Percentiles rank a stretch among this genome's conserved stretches.
Conservation (phyloP, 2,329 filamentous ascomycete genomes). For the Hymenoscyphus occultus region DNA sequence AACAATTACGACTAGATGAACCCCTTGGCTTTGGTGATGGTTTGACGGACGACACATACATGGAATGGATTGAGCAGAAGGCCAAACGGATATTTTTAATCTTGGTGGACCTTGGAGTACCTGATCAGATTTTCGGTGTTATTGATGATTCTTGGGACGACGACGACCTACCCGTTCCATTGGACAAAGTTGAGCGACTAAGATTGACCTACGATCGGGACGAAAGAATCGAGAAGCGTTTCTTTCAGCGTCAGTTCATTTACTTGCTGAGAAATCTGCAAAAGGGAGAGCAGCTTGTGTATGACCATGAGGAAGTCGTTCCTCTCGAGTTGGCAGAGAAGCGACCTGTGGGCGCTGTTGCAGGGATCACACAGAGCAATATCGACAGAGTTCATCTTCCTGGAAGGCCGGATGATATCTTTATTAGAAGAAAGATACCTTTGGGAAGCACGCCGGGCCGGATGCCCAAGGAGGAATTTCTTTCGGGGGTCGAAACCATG, state of each 20-base stretch:
- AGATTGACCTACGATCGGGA: conserved; percentile 58
- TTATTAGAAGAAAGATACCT: conserved; percentile 56
- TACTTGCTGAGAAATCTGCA: conserved; percentile 65
- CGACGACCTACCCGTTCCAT: conserved; percentile 66
- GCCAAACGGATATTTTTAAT: conserved; percentile 70
- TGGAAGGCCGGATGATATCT: conserved; percentile 54
- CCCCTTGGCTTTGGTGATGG: conserved; percentile 64
- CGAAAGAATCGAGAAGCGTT: conserved; percentile 62
- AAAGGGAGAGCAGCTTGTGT: conserved; percentile 59
- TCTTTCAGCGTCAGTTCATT: conserved; percentile 67
- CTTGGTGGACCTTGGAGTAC: conserved; percentile 64
- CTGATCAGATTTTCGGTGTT: conserved; percentile 71
- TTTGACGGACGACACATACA: conserved; percentile 69
- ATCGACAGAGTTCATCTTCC: conserved; percentile 63
- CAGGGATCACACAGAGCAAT: conserved; percentile 40
- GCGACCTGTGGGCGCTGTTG: conserved; percentile 43
- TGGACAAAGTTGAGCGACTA: conserved; percentile 63
- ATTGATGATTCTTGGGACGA: conserved; percentile 78
- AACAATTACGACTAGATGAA: conserved; percentile 59
- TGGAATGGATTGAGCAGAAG: conserved; percentile 72
- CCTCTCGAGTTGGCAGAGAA: conserved; percentile 66
- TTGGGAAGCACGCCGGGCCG: conserved; percentile 47
- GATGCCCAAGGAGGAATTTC: conserved; percentile 53
- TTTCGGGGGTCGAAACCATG: conserved; percentile 58
- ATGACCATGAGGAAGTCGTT: conserved; percentile 65